Evolutionary conservation across 2,329 filamentous ascomycete genomes (phyloP), one percentile per base, ranked within the genome.

Genomic region (Davidsoniella eucalypti): DNA sequence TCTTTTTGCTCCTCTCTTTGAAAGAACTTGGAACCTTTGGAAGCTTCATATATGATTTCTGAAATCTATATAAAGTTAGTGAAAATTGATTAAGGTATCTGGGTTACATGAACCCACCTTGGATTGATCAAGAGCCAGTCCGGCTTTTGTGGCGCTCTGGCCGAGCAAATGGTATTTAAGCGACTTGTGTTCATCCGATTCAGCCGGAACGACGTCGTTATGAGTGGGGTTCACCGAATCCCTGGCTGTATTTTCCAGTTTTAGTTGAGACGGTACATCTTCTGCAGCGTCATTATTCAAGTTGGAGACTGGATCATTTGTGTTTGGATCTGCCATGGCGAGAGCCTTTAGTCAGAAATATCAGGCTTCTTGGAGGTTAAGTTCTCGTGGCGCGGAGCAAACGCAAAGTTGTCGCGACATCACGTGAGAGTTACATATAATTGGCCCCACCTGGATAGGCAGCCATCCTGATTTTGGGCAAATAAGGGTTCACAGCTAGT

Each of bases 1-100:
- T 96, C 90, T 58, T 81, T 82, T 51, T 68, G 73, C 61, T 94
- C 83, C 64, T 98, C 92, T 53, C 88, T 86, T 57, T 82, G 85
- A 72, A 96, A 98, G 68, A 82, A 98, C 63, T 94, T 95, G 57
- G 87, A 94, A 44, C 92, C 92, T 62, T 93, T 95, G 14, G 87
- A 95, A 9, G 88, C 87, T 63, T 94, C 87, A 67, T 95, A 96
- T 54, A 98, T 98, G 57, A 96, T 82, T 58, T 96, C 88, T 2
- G 88, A 93, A 46, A 98, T 87, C 79, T 82, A 25, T 25, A 8
- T 9, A 16, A 10, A 25, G 42, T 38, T 23, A 12, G 25, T 47
- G 10, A 17, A 10, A 26, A 16, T 10, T 43, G 10, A 10, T 10
- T 14, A 8, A 43, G n/a, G 14, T 12, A 14, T 9, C 25, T 18